Conservation (phyloP, 768 basidiomycete genomes). For the Tricholoma saponaceum region DNA sequence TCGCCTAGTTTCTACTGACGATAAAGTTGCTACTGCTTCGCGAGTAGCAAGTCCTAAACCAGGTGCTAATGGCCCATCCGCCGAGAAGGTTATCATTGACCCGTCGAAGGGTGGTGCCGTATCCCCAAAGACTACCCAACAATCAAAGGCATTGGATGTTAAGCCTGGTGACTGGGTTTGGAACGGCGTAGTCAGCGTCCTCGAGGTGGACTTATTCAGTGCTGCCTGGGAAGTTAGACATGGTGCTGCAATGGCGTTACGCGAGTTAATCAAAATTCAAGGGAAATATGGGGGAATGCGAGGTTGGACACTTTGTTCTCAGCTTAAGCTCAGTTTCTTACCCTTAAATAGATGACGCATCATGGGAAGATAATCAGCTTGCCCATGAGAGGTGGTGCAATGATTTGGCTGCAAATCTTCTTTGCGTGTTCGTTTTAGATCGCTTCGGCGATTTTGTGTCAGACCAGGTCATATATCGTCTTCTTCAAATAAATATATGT, state of each 20-base stretch:
- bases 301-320: conserved; percentile 37
- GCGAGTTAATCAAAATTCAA: conserved; percentile 83
- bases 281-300: conserved; percentile 80
- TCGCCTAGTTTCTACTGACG: conserved; percentile 67
- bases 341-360: conserved; percentile 40
- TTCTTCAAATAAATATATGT: not conserved
- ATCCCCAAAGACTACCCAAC: conserved; percentile 70
- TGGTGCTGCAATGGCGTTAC: conserved; percentile 86
- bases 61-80: conserved; percentile 31
- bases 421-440: conserved; percentile 90
- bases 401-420: conserved; percentile 76
- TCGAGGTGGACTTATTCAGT: conserved; percentile 82
- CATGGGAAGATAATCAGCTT: conserved; percentile 53
- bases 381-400: conserved; percentile 89
- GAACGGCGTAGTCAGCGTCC: conserved; percentile 75
- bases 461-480: conserved; percentile 54
- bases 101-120: conserved; percentile 85
- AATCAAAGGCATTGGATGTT: conserved; percentile 75
- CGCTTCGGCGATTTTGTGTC: conserved; percentile 98
- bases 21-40: conserved; percentile 44
- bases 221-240: conserved; percentile 92
- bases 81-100: conserved; percentile 73
- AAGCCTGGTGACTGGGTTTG: conserved; percentile 77
- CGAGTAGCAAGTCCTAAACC: conserved; percentile 56
- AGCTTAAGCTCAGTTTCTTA: not conserved